Conservation (phyloP, 345 rosid species). For the Acer campestre region DNA sequence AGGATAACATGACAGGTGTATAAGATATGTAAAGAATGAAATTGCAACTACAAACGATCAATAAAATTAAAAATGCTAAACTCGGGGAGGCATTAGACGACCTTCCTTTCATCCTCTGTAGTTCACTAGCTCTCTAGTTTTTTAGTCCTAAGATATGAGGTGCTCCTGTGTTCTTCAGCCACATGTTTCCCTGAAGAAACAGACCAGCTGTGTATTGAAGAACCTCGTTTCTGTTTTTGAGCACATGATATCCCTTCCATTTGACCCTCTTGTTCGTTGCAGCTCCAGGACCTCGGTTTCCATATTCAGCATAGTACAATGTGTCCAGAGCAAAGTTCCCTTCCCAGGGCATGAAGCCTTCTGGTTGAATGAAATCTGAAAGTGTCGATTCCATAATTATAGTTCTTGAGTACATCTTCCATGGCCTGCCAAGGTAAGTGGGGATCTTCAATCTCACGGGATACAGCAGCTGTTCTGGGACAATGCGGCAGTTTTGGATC, state of each 20-base stretch:
- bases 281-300: slow-evolving; percentile 56
- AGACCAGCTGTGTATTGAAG: slow-evolving; percentile 36
- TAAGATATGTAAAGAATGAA: background rate
- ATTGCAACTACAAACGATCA: background rate
- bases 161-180: slow-evolving; percentile 34
- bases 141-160: slow-evolving; percentile 36
- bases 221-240: slow-evolving; percentile 33
- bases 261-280: slow-evolving; percentile 37
- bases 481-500: slow-evolving; percentile 66
- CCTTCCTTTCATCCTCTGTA: background rate
- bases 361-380: slow-evolving; percentile 57
- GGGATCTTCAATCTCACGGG: slow-evolving; percentile 29
- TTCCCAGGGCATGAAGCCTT: slow-evolving; percentile 48
- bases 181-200: slow-evolving; percentile 36
- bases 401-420: slow-evolving; percentile 49
- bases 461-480: slow-evolving; percentile 45
- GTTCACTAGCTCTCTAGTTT: slow-evolving; percentile 4
- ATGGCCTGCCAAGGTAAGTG: slow-evolving; percentile 59
- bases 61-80: background rate
- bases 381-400: slow-evolving; percentile 53
- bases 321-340: slow-evolving; percentile 41
- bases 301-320: slow-evolving; percentile 49
- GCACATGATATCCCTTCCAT: slow-evolving; percentile 49
- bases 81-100: background rate
- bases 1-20: background rate